Evolutionary conservation across 768 basidiomycete genomes (phyloP).

Genomic region (Roridomyces roridus): DNA sequence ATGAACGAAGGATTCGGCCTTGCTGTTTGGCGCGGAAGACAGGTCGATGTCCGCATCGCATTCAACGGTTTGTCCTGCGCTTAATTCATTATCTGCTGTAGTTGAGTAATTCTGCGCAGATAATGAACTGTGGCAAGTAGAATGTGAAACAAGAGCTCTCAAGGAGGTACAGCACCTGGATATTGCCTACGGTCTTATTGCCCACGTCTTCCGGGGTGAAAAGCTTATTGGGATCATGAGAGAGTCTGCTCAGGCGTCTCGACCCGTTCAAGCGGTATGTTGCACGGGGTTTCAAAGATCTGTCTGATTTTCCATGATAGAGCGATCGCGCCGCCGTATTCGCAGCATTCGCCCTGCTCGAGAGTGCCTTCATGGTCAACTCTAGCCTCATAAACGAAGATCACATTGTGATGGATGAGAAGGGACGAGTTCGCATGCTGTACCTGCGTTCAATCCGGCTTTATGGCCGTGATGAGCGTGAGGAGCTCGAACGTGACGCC

Average conservation of each 20-base stretch:
- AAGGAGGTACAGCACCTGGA: background rate
- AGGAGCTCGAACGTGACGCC: constrained; percentile 3
- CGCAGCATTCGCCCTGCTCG: constrained; percentile 17
- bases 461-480: background rate
- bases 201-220: constrained; percentile 13
- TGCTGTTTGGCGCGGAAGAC: background rate
- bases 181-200: background rate
- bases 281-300: background rate
- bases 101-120: background rate
- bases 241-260: background rate
- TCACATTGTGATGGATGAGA: constrained; percentile 3
- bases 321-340: constrained; percentile 17
- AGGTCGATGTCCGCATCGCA: background rate
- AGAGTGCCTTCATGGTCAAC: constrained; percentile 10
- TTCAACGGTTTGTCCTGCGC: background rate
- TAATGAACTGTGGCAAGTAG: background rate
- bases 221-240: constrained; percentile 2
- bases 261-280: constrained; percentile 1
- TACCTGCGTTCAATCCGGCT: background rate
- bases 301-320: background rate
- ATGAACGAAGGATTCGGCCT: background rate
- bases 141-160: background rate
- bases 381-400: background rate
- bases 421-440: background rate
- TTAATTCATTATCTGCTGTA: too few species aligned